These are phyloP conservation scores for Grammothele lineata DNA, from an alignment of 768 basidiomycete species.

Conservation along the genomic window DNA sequence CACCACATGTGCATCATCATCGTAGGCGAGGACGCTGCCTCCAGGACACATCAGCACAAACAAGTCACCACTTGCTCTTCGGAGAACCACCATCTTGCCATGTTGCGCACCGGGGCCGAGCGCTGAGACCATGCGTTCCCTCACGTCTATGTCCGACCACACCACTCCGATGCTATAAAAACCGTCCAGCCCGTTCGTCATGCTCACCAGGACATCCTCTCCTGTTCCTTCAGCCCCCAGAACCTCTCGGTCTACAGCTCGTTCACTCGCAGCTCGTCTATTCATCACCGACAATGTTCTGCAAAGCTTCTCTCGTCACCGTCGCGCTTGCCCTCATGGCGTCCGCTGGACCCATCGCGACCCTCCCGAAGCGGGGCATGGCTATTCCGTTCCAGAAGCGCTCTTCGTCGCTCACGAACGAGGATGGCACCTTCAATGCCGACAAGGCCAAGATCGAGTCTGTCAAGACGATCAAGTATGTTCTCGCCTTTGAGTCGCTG, in stretches of 20 bases:
- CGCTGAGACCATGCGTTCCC: too few relatives aligned
- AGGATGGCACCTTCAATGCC: constrained; percentile 28
- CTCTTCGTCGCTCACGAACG: constrained; percentile 17
- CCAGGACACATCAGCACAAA: too few relatives aligned
- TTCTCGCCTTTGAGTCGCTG: not conserved
- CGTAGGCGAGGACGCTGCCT: too few relatives aligned
- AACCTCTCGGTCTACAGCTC: constrained; percentile 3
- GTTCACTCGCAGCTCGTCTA: not conserved
- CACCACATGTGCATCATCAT: too few relatives aligned
- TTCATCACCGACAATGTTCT: constrained; percentile 22
- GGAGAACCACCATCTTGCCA: too few relatives aligned
- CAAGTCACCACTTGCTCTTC: too few relatives aligned
- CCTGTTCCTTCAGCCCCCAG: constrained; percentile 8
- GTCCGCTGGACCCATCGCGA: constrained; percentile 22
- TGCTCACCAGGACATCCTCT: constrained; percentile 16
- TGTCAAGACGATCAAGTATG: constrained; percentile 26
- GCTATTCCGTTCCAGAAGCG: constrained; percentile 24
- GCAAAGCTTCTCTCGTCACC: constrained; percentile 24
- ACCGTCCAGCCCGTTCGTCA: too few relatives aligned
- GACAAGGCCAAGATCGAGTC: constrained; percentile 24
- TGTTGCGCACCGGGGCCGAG: too few relatives aligned
- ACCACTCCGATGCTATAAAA: too few relatives aligned
- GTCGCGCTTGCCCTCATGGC: constrained; percentile 25
- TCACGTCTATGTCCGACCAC: too few relatives aligned
- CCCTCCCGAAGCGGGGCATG: constrained; percentile 15